These are phyloP conservation scores for Yamadazyma sp. DNA, from an alignment of 1,139 yeast species.

Conservation along the genomic window DNA sequence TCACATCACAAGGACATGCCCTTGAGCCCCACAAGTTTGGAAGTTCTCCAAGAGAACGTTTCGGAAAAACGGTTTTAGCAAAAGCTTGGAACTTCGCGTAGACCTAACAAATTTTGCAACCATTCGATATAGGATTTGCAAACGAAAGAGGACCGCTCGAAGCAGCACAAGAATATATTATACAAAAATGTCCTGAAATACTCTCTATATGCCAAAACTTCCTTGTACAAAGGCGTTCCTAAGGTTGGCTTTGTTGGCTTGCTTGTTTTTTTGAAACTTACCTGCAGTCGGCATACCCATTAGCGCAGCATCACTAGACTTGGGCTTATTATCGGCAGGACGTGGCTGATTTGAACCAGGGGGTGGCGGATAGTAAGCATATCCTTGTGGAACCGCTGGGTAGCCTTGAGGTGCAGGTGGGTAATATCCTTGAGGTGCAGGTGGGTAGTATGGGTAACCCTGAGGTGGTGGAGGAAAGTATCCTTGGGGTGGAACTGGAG, in stretches of 20 bases:
- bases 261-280: constrained; percentile 34
- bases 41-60: too few relatives aligned
- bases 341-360: constrained; percentile 3
- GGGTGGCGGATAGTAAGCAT: constrained; percentile 12
- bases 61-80: too few relatives aligned
- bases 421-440: constrained; percentile 15
- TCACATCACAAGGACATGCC: too few relatives aligned
- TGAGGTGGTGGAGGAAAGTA: constrained; percentile 2
- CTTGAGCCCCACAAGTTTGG: too few relatives aligned
- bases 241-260: constrained; percentile 37
- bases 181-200: not conserved
- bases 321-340: constrained; percentile 6
- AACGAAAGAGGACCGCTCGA: too few relatives aligned
- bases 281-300: constrained; percentile 39
- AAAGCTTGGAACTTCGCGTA: too few relatives aligned
- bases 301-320: constrained; percentile 31
- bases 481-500: constrained; percentile 9
- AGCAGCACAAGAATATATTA: too few relatives aligned
- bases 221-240: constrained; percentile 45
- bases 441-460: constrained; percentile 3
- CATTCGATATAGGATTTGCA: too few relatives aligned
- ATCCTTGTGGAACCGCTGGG: constrained; percentile 14
- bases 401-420: constrained; percentile 7
- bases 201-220: constrained; percentile 35
- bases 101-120: too few relatives aligned